Evolutionary conservation across 2,329 filamentous ascomycete species (phyloP).

Genomic region (Curvularia verruculosa): DNA sequence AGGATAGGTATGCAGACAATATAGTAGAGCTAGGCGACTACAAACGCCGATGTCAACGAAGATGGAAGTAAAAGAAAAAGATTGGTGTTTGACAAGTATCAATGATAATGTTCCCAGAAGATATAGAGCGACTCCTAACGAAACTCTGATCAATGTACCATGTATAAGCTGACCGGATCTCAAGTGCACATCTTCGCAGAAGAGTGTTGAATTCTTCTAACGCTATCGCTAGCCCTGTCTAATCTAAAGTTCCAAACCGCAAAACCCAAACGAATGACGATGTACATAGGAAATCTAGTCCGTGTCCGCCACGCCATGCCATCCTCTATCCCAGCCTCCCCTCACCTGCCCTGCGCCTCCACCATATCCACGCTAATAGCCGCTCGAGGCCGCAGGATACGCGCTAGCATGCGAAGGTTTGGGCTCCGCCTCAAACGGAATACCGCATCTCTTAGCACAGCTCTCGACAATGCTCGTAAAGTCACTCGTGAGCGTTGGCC

Average conservation of each 20-base stretch:
- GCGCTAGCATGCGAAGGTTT: not conserved
- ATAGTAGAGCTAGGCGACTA: not conserved
- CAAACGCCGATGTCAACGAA: too few species aligned
- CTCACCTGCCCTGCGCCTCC: too few species aligned
- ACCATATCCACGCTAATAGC: not conserved
- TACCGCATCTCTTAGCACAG: conserved; percentile 30
- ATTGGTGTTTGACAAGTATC: too few species aligned
- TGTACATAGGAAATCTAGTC: conserved; percentile 5
- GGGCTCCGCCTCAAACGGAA: conserved; percentile 13
- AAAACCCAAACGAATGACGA: not conserved
- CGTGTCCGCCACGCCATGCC: not conserved
- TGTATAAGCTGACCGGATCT: not conserved
- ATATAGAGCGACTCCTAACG: not conserved
- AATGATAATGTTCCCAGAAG: too few species aligned
- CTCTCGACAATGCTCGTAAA: conserved; percentile 25
- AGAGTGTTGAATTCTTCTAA: not conserved
- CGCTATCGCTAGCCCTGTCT: not conserved
- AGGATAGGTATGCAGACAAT: not conserved
- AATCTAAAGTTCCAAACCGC: not conserved
- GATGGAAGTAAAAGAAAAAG: not conserved
- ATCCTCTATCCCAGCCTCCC: too few species aligned
- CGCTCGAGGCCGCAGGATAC: not conserved
- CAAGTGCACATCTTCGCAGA: not conserved
- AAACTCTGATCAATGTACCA: too few species aligned
- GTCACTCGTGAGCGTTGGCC: conserved; percentile 22